Evolutionary conservation across 306 rosid genomes (phyloP).

Genomic region (Prunus davidiana): DNA sequence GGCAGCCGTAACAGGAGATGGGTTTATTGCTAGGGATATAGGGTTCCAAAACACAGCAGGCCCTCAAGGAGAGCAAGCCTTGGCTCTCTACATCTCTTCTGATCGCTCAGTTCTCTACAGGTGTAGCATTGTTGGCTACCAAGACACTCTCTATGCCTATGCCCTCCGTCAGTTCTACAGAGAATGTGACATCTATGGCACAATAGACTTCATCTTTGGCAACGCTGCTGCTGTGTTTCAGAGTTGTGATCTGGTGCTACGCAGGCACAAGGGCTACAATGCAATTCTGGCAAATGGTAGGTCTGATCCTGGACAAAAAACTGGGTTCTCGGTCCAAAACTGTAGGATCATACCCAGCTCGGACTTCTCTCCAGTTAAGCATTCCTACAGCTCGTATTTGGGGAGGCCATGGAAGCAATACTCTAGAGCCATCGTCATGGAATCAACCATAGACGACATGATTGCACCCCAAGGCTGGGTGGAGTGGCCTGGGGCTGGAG

Average conservation of each 20-base stretch:
- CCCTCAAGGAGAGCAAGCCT: conserved; percentile 37
- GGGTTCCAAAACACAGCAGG: conserved; percentile 53
- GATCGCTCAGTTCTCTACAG: conserved; percentile 40
- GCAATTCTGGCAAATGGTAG: conserved; percentile 45
- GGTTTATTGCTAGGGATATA: conserved; percentile 44
- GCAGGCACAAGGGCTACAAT: conserved; percentile 23
- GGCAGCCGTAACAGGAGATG: conserved; percentile 43
- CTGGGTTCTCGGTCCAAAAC: conserved; percentile 50
- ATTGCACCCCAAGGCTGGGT: conserved; percentile 35
- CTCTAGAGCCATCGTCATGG: conserved; percentile 44
- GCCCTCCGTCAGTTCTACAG: conserved; percentile 54
- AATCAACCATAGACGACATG: conserved; percentile 31
- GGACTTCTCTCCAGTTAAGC: conserved; percentile 24
- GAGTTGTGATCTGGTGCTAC: conserved; percentile 32
- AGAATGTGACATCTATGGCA: conserved; percentile 51
- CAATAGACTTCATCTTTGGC: conserved; percentile 56
- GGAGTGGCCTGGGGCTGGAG: conserved; percentile 43
- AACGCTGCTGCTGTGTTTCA: conserved; percentile 52
- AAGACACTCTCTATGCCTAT: conserved; percentile 46
- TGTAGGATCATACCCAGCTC: conserved; percentile 28
- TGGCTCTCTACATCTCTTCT: conserved; percentile 42
- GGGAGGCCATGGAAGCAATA: conserved; percentile 57
- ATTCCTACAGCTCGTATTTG: conserved; percentile 24
- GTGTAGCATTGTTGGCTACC: conserved; percentile 47
- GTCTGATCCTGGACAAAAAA: conserved; percentile 42